phyloP scores from a whole-genome alignment of 2,329 filamentous ascomycete species.

The Arthrobotrys conoides region DNA sequence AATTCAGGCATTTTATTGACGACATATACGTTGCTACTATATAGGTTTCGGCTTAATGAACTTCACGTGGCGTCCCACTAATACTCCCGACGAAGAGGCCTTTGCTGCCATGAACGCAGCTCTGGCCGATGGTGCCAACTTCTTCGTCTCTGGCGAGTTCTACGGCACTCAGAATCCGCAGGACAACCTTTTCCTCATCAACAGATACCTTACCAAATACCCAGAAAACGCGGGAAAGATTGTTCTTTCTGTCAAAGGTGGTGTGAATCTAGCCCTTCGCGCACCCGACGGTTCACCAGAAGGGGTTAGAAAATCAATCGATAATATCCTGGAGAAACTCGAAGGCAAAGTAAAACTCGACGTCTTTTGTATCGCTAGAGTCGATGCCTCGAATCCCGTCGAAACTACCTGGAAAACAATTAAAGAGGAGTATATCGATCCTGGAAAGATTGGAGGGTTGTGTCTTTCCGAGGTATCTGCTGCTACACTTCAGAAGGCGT shows the following conservation, averaged over 20 bases:
- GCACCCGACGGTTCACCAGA: slow-evolving; percentile 71
- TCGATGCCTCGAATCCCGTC: slow-evolving; percentile 71
- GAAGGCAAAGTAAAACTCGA: slow-evolving; percentile 74
- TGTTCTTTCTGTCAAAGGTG: slow-evolving; percentile 76
- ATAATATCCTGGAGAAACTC: slow-evolving; percentile 72
- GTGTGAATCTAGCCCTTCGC: slow-evolving; percentile 66
- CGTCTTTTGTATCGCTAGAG: slow-evolving; percentile 74
- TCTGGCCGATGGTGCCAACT: slow-evolving; percentile 68
- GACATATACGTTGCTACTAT: background rate
- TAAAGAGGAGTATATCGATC: slow-evolving; percentile 70
- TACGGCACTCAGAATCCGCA: slow-evolving; percentile 75
- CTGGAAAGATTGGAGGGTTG: slow-evolving; percentile 71
- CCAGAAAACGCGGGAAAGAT: slow-evolving; percentile 76
- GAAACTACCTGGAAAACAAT: slow-evolving; percentile 69
- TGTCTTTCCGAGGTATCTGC: slow-evolving; percentile 72
- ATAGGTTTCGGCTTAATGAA: slow-evolving; percentile 63
- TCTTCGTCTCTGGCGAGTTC: slow-evolving; percentile 77
- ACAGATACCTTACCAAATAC: slow-evolving; percentile 75
- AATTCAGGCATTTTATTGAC: background rate
- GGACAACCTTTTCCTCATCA: slow-evolving; percentile 72
- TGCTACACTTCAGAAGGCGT: slow-evolving; percentile 70
- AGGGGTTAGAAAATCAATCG: slow-evolving; percentile 73
- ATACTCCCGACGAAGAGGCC: slow-evolving; percentile 69
- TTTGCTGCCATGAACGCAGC: slow-evolving; percentile 73
- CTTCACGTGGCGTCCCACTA: slow-evolving; percentile 65